These are phyloP conservation scores for Neurospora hispaniola DNA, from an alignment of 495 filamentous ascomycete genomes.

Conservation along the genomic window DNA sequence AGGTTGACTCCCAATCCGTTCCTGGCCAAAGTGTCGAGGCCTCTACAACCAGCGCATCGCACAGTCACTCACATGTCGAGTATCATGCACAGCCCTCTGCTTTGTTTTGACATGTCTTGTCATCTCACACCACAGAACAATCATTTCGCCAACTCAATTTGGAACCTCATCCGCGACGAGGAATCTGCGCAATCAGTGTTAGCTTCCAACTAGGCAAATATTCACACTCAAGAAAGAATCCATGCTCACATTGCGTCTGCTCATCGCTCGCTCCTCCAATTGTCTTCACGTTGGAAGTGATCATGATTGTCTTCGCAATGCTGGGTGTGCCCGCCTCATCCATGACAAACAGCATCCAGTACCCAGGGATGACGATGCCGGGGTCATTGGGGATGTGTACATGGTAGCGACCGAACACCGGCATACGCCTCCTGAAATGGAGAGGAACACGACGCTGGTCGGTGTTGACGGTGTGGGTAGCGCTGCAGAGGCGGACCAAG, in stretches of 20 bases:
- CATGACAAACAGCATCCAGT: conserved; percentile 49
- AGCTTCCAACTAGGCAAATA: neutral
- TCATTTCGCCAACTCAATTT: neutral
- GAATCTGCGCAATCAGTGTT: neutral
- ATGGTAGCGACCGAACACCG: neutral
- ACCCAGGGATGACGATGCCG: conserved; percentile 44
- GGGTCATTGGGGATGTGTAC: conserved; percentile 32
- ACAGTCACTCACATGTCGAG: neutral
- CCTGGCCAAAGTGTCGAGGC: neutral
- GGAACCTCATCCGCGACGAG: neutral
- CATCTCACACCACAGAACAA: neutral
- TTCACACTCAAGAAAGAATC: neutral
- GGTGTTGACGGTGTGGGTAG: neutral
- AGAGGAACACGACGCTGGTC: neutral
- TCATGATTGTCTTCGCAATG: conserved; percentile 14
- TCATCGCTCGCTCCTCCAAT: neutral
- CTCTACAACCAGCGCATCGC: neutral
- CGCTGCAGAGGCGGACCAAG: neutral
- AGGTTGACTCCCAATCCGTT: neutral
- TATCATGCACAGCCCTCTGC: neutral
- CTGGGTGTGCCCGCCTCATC: conserved; percentile 38
- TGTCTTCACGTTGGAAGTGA: neutral
- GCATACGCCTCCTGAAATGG: neutral
- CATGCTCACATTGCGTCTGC: neutral
- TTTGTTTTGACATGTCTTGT: too few species aligned